Conservation (phyloP, 257 asterid species). For the Buddleja alternifolia region DNA sequence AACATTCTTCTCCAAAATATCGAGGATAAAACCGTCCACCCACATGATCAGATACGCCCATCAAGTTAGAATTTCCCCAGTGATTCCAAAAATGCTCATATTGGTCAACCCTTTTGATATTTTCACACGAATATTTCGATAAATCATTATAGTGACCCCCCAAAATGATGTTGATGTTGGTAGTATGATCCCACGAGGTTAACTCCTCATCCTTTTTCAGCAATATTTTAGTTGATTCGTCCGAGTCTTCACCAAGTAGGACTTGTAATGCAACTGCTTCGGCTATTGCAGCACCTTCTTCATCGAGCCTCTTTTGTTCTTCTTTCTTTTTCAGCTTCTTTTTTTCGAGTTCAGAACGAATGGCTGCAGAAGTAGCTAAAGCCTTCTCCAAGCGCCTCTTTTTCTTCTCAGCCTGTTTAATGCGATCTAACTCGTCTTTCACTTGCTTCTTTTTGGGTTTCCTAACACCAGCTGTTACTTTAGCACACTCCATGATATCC, state of each 20-base stretch:
- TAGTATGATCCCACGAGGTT: constrained; percentile 49
- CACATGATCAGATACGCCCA: constrained; percentile 29
- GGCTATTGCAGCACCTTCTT: constrained; percentile 86
- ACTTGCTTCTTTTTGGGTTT: constrained; percentile 82
- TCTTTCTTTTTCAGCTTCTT: constrained; percentile 82
- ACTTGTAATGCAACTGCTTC: constrained; percentile 89
- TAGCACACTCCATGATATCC: constrained; percentile 64
- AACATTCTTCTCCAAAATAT: constrained; percentile 34
- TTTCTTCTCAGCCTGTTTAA: constrained; percentile 88
- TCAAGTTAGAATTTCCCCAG: constrained; percentile 32
- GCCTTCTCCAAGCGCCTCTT: constrained; percentile 87
- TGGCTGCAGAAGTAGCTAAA: constrained; percentile 87
- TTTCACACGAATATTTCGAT: constrained; percentile 42
- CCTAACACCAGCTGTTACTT: constrained; percentile 51
- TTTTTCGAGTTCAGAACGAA: constrained; percentile 72
- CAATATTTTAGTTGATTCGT: constrained; percentile 47
- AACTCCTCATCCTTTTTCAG: constrained; percentile 62
- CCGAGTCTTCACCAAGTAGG: constrained; percentile 80
- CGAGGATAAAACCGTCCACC: constrained; percentile 33
- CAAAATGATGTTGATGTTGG: constrained; percentile 38
- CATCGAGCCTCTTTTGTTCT: constrained; percentile 88
- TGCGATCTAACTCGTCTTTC: constrained; percentile 79
- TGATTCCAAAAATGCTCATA: constrained; percentile 36
- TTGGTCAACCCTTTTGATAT: constrained; percentile 25
- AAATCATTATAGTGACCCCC: constrained; percentile 46